Evolutionary conservation across 2,329 filamentous ascomycete species (phyloP), one percentile per base, ranked within the genome.

Genomic region (Exophiala xenobiotica): DNA sequence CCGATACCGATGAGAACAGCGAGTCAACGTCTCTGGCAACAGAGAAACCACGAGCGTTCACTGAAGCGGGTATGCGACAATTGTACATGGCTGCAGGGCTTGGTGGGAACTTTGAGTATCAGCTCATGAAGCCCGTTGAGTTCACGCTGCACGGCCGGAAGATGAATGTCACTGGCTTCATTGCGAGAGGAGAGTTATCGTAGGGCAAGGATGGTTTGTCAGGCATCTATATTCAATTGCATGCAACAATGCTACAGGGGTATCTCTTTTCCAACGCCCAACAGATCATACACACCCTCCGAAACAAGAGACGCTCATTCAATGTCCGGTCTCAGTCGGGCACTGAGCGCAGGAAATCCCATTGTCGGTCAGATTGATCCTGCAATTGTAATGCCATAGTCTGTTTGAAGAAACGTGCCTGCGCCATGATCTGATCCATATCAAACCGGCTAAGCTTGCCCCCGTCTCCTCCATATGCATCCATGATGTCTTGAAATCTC

Each of bases 401-500:
- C 43, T 20, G 56, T 59, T 53, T 58, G 12, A 53, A 14, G 42
- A 39, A 61, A 44, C 39, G 49, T 7, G 59, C 56, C 42, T 53
- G 50, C n/a, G 51, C 57, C 22, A 59, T 51, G 23, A 59, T 43
- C 29, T 57, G 37, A 27, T 58, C 50, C 33, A 59, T 51, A 29
- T 57, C 51, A 39, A 45, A 58, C 18, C 22, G 51, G 29, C 37
- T 26, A 29, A 58, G 46, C 6, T 8, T 35, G 6, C 48, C 47
- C 4, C 31, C 7, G n/a, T 43, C 39, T 8, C 38, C 51, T 16
- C 55, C 42, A 19, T 55, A 43, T 4, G 11, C 46, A 8, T 54
- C 38, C 3, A 63, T 35, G 19, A 68, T 67, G n/a, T 49, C 51
- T 40, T 54, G 20, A 39, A 66, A 68, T 24, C 65, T 65, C 16